These are phyloP conservation scores for Infundibulicybe gibba DNA, from an alignment of 768 basidiomycete species.

Conservation along the genomic window DNA sequence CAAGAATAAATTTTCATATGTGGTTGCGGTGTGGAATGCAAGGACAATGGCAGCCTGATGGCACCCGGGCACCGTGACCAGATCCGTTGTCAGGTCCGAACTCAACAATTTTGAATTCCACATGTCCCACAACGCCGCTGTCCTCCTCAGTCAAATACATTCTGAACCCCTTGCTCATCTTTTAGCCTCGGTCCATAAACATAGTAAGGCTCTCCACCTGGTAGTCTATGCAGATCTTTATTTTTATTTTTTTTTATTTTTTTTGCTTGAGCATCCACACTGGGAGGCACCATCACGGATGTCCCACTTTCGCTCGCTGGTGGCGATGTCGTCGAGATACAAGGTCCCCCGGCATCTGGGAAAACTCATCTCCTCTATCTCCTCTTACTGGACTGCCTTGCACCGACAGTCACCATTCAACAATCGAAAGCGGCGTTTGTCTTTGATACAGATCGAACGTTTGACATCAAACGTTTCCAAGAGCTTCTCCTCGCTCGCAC, in stretches of 20 bases:
- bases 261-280: too few relatives aligned
- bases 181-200: slow-evolving; percentile 26
- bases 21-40: slow-evolving; percentile 3
- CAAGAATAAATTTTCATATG: slow-evolving; percentile 1
- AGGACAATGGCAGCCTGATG: slow-evolving; percentile 5
- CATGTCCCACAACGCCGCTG: slow-evolving; percentile 2
- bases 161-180: slow-evolving; percentile 34
- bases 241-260: slow-evolving; percentile 1
- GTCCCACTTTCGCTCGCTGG: slow-evolving; percentile 19
- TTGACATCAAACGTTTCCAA: slow-evolving; percentile 53
- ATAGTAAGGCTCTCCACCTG: slow-evolving; percentile 22
- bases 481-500: slow-evolving; percentile 49
- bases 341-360: slow-evolving; percentile 70
- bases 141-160: slow-evolving; percentile 29
- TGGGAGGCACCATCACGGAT: slow-evolving; percentile 1
- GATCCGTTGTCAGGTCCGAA: slow-evolving; percentile 3
- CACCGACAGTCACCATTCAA: slow-evolving; percentile 34
- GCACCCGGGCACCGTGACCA: not conserved
- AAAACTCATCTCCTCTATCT: slow-evolving; percentile 79
- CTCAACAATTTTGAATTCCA: slow-evolving; percentile 7
- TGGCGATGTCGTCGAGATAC: slow-evolving; percentile 73
- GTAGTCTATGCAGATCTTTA: slow-evolving; percentile 1
- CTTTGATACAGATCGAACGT: slow-evolving; percentile 67
- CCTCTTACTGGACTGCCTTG: slow-evolving; percentile 54
- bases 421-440: slow-evolving; percentile 54